Conservation (phyloP, 2,329 filamentous ascomycete genomes). For the Hymenoscyphus linearis region DNA sequence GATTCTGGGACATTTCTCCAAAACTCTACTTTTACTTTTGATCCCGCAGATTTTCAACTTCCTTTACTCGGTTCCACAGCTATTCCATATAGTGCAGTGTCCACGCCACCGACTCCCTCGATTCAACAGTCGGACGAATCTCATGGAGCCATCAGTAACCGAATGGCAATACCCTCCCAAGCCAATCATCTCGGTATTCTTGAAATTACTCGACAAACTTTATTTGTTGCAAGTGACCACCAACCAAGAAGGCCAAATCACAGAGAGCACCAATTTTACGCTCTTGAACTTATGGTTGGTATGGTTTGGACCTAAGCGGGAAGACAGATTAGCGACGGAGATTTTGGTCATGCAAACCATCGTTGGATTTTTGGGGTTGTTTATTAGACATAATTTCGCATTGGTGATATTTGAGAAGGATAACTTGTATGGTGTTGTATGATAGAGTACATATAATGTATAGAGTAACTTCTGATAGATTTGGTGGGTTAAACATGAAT, state of each 20-base stretch:
- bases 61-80: constrained; percentile 83
- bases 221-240: constrained; percentile 62
- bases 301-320: constrained; percentile 85
- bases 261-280: constrained; percentile 84
- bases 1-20: constrained; percentile 96
- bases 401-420: constrained; percentile 86
- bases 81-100: constrained; percentile 86
- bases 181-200: constrained; percentile 51
- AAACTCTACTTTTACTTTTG: constrained; percentile 86
- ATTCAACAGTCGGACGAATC: constrained; percentile 78
- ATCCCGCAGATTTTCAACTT: constrained; percentile 97
- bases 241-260: constrained; percentile 64
- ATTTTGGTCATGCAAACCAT: constrained; percentile 72
- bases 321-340: constrained; percentile 76
- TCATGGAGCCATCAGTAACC: constrained; percentile 82
- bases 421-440: constrained; percentile 49
- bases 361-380: constrained; percentile 75
- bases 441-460: not conserved
- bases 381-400: constrained; percentile 80
- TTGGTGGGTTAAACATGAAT: too few species aligned
- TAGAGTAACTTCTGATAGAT: not conserved
- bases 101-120: constrained; percentile 85
- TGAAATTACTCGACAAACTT: constrained; percentile 66
- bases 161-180: constrained; percentile 70
- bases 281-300: constrained; percentile 95